Percentiles rank a stretch among this genome's conserved stretches.
Evolutionary conservation across 352 stramenopile genomes (phyloP).

Genomic region (Pythium coloratum): DNA sequence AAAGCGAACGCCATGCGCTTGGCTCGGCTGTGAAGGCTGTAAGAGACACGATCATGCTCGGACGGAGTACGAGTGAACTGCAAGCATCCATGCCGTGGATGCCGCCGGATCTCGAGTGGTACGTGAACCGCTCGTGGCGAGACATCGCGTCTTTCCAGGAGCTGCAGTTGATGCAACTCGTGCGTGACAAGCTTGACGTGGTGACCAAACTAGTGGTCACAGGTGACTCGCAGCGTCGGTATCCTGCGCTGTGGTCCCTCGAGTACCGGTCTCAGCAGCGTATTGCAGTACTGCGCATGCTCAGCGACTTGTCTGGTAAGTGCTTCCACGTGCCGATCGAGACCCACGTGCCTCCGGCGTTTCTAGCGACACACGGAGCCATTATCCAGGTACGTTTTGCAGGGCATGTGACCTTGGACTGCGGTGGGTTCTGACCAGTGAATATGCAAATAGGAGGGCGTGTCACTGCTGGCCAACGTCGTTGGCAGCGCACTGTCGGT

Average conservation of each 20-base stretch:
- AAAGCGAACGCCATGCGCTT: background rate
- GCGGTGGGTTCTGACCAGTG: background rate
- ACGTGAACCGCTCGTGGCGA: slow-evolving; percentile 12
- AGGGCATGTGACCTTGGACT: background rate
- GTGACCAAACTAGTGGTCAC: slow-evolving; percentile 16
- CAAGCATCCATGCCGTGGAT: slow-evolving; percentile 14
- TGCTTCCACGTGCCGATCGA: slow-evolving; percentile 26
- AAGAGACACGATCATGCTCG: slow-evolving; percentile 14
- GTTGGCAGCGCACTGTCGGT: background rate
- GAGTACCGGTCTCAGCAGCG: slow-evolving; percentile 2
- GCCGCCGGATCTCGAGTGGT: slow-evolving; percentile 22
- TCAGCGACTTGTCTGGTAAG: slow-evolving; percentile 25
- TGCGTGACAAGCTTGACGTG: slow-evolving; percentile 19
- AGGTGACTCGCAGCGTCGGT: slow-evolving; percentile 6
- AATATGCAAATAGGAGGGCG: background rate
- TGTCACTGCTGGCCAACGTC: background rate
- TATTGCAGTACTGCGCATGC: slow-evolving; percentile 10
- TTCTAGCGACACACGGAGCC: slow-evolving; percentile 14
- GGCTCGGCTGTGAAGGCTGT: background rate
- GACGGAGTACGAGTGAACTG: slow-evolving; percentile 5
- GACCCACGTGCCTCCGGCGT: slow-evolving; percentile 9
- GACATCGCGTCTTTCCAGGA: slow-evolving; percentile 6
- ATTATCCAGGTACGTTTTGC: slow-evolving; percentile 7
- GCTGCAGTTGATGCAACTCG: slow-evolving; percentile 13
- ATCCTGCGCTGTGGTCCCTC: slow-evolving; percentile 23